Evolutionary conservation across 148 eudicot species (phyloP).

Genomic region (Bassia scoparia): DNA sequence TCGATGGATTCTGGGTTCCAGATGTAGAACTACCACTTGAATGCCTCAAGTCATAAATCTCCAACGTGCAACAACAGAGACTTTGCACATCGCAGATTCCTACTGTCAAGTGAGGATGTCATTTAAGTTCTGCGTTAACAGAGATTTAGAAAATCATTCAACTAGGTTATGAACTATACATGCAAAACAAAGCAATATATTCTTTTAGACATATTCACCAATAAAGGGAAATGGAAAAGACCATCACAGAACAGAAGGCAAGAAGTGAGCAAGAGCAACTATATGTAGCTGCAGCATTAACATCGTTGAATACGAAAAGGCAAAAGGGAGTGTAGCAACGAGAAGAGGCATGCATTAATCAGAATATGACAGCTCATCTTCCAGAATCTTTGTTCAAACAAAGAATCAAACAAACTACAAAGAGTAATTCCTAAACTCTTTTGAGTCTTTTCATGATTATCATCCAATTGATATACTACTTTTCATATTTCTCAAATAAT

Average conservation of each 20-base stretch:
- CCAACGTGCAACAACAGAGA: constrained; percentile 85
- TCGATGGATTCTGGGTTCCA: constrained; percentile 66
- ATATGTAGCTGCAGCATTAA: background rate
- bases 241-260: background rate
- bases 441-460: background rate
- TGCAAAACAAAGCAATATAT: background rate
- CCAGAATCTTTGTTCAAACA: no score
- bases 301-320: background rate
- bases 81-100: constrained; percentile 69
- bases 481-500: background rate
- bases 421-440: background rate
- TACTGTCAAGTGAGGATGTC: constrained; percentile 80
- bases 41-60: constrained; percentile 88
- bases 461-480: no score
- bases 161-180: background rate
- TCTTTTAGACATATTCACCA: background rate
- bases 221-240: background rate
- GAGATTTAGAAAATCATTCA: background rate
- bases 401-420: background rate
- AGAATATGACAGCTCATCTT: background rate
- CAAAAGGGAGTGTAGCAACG: background rate
- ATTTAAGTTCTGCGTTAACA: constrained; percentile 53
- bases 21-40: constrained; percentile 78
- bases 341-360: no score
- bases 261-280: background rate